Evolutionary conservation across 257 asterid genomes (phyloP).

Genomic region (Penstemon barbatus): DNA sequence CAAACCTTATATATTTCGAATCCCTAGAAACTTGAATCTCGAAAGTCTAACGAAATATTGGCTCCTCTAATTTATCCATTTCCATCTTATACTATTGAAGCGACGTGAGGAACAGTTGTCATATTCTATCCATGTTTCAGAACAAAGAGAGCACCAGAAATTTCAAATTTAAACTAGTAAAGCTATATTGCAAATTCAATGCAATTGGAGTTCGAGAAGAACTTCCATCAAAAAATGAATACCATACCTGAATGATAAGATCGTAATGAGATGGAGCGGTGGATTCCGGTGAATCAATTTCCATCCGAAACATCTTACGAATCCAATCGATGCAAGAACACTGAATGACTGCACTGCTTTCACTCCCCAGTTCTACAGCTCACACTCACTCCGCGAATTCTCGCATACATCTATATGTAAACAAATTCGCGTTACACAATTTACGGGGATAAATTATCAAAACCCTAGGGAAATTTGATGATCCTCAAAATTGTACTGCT

Average conservation of each 20-base stretch:
- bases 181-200: conserved; percentile 3
- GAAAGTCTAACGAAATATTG: background rate
- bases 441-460: conserved; percentile 30
- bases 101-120: conserved; percentile 12
- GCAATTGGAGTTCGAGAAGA: conserved; percentile 13
- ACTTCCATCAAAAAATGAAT: conserved; percentile 13
- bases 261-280: conserved; percentile 38
- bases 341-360: conserved; percentile 37
- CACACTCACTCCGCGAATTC: conserved; percentile 33
- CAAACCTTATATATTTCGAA: too few relatives aligned
- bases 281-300: conserved; percentile 57
- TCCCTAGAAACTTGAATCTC: background rate
- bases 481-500: conserved; percentile 29
- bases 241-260: conserved; percentile 55
- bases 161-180: background rate
- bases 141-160: conserved; percentile 1
- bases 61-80: background rate
- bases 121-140: conserved; percentile 24
- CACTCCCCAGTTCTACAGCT: conserved; percentile 64
- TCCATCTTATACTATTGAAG: background rate
- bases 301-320: conserved; percentile 56
- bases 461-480: conserved; percentile 41
- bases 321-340: conserved; percentile 62
- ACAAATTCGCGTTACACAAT: conserved; percentile 2
- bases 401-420: conserved; percentile 18